Conservation (phyloP, 1,139 yeast species). For the Suhomyces chickasaworum region DNA sequence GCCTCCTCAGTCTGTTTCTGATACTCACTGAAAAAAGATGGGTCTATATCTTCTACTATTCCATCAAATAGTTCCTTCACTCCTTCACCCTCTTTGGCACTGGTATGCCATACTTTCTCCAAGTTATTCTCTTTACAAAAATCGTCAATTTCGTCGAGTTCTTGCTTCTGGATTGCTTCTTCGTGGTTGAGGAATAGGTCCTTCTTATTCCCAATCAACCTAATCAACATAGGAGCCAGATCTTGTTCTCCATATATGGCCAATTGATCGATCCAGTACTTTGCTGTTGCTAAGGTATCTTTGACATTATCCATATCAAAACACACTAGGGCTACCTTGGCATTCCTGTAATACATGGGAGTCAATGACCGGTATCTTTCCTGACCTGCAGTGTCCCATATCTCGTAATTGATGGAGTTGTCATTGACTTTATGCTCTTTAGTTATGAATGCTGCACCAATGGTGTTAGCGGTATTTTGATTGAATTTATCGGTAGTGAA, state of each 20-base stretch:
- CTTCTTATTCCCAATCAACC: slow-evolving; percentile 19
- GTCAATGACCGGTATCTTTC: slow-evolving; percentile 50
- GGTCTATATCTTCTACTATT: slow-evolving; percentile 48
- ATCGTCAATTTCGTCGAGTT: slow-evolving; percentile 8
- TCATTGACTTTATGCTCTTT: slow-evolving; percentile 28
- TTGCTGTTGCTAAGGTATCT: slow-evolving; percentile 40
- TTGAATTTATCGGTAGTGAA: slow-evolving; percentile 42
- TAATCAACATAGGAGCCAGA: slow-evolving; percentile 20
- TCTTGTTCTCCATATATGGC: slow-evolving; percentile 28
- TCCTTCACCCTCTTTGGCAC: slow-evolving; percentile 53
- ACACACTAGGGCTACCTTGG: slow-evolving; percentile 37
- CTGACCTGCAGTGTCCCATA: slow-evolving; percentile 57
- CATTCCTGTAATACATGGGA: slow-evolving; percentile 52
- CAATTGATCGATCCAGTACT: slow-evolving; percentile 49
- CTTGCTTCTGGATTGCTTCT: not conserved
- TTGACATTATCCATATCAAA: slow-evolving; percentile 38
- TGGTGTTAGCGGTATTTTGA: slow-evolving; percentile 44
- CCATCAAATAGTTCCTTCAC: slow-evolving; percentile 43
- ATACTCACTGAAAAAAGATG: slow-evolving; percentile 19
- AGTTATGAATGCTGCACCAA: slow-evolving; percentile 53
- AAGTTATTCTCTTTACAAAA: slow-evolving; percentile 12
- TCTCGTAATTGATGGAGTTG: slow-evolving; percentile 46
- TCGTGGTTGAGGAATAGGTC: slow-evolving; percentile 13
- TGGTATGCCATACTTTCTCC: slow-evolving; percentile 34
- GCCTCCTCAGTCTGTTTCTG: slow-evolving; percentile 3